Base-by-base conservation (phyloP, 1,139 yeast species). In the Scheffersomyces parashehatae region DNA sequence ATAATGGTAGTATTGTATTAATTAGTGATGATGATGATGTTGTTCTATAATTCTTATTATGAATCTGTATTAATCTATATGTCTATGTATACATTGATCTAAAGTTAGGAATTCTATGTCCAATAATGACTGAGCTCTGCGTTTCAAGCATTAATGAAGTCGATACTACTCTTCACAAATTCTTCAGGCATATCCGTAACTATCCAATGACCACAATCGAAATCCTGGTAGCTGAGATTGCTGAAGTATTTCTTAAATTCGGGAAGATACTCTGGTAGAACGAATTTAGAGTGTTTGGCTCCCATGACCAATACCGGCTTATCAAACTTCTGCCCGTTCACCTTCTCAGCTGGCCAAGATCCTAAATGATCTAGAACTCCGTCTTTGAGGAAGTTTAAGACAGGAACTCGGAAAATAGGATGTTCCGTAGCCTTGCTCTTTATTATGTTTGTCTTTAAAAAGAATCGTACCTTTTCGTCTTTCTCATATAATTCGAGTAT, bases 151-250 rank as follows among this genome's bases (percentile, higher is more conserved):
- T 29, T 35, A 28, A 59, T 35, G 40, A 65, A 64, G 29, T 44
- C 42, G 30, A 51, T 53, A 50, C 60, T 54, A 36, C 51, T 59
- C 7, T 50, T 52, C 34, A 69, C 64, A 50, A 75, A 75, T 46
- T 62, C 61, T 10, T 59, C 49, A 3, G 77, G 77, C 49, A 63
- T 60, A 42, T 76, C 79, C 15, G 67, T 63, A 28, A 75, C 65
- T 3, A 77, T 56, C 68, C 77, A 76, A 58, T 78, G 82, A 8
- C 77, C 73, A 29, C 77, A 61, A 42, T 76, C 69, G 40, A 70
- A 66, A 13, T 62, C 66, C 15, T 54, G 54, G 35, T 61, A 54
- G 28, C 52, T 50, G 16, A 63, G 44, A 35, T 67, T 45, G 20
- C 69, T 58, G 59, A 77, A 78, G 50, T 69, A 73, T 5, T 54